Evolutionary conservation across 805 yeast species (phyloP).

Genomic region (Scheffersomyces lignosus): DNA sequence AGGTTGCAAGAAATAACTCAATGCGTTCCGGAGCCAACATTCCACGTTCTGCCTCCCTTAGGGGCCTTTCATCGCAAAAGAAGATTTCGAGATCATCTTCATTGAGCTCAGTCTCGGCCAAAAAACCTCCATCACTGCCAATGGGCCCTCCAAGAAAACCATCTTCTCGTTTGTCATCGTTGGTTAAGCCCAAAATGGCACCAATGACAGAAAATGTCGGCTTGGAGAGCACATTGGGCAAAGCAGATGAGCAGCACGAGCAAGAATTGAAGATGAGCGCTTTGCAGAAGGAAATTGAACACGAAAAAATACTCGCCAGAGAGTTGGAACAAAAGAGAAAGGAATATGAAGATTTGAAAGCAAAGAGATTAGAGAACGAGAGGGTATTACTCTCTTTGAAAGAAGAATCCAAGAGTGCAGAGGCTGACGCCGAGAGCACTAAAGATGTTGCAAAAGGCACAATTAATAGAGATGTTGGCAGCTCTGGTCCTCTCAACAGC

Average conservation of each 20-base stretch:
- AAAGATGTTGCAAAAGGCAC: too few species aligned
- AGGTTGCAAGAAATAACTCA: constrained; percentile 40
- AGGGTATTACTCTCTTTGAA: constrained; percentile 12
- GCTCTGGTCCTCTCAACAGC: too few species aligned
- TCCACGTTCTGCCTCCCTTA: constrained; percentile 20
- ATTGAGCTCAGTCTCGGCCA: constrained; percentile 12
- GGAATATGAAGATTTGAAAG: constrained; percentile 35
- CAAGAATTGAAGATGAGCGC: constrained; percentile 25
- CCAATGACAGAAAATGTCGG: constrained; percentile 20
- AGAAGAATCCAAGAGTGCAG: constrained; percentile 3
- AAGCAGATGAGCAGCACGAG: constrained; percentile 23
- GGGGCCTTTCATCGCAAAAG: constrained; percentile 7
- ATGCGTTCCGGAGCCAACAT: constrained; percentile 32
- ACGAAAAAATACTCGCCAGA: constrained; percentile 38
- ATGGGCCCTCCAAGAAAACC: constrained; percentile 16
- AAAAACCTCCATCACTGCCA: constrained; percentile 5
- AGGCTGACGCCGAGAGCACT: constrained; percentile 12
- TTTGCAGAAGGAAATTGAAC: constrained; percentile 35
- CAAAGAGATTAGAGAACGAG: constrained; percentile 28
- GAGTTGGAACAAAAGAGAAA: constrained; percentile 38
- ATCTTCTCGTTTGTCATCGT: constrained; percentile 15
- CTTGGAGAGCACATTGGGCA: constrained; percentile 19
- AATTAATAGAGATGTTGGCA: too few species aligned
- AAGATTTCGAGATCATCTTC: constrained; percentile 24
- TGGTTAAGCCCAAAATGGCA: constrained; percentile 10